These are phyloP conservation scores for Kondoa malvinella DNA, from an alignment of 768 basidiomycete species.

Conservation along the genomic window DNA sequence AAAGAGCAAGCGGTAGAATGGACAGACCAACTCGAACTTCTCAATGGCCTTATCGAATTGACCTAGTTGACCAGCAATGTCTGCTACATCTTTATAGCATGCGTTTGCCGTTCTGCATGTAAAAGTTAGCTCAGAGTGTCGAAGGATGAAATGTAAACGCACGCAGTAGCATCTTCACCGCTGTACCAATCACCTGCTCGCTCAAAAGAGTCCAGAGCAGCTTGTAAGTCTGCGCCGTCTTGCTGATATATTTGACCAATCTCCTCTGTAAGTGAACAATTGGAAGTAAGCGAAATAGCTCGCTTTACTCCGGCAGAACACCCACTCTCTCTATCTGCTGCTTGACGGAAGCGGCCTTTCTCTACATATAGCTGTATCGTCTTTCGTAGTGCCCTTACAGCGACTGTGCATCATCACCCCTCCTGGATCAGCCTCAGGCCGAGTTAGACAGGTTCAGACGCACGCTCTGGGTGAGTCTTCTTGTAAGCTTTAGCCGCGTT, in stretches of 20 bases:
- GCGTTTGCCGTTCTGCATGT: conserved; percentile 48
- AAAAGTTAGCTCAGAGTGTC: neutral
- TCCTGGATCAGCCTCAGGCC: neutral
- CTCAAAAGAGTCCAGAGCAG: conserved; percentile 48
- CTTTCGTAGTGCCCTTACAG: conserved; percentile 66
- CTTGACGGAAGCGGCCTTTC: conserved; percentile 82
- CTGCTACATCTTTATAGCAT: conserved; percentile 91
- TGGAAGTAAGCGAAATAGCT: neutral
- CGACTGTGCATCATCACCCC: conserved; percentile 42
- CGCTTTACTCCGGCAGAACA: conserved; percentile 21
- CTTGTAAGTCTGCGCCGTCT: conserved; percentile 46
- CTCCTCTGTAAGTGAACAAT: conserved; percentile 39
- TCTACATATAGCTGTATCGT: conserved; percentile 69
- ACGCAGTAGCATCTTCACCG: conserved; percentile 95
- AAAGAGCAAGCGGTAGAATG: too few species aligned
- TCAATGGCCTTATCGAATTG: conserved; percentile 70
- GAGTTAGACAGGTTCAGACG: conserved; percentile 26
- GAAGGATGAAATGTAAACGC: conserved; percentile 31
- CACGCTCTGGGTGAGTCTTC: conserved; percentile 67
- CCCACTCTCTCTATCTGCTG: conserved; percentile 77
- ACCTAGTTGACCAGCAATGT: conserved; percentile 75
- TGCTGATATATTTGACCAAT: conserved; percentile 82
- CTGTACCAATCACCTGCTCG: conserved; percentile 91
- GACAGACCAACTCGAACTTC: conserved; percentile 40
- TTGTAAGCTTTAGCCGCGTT: conserved; percentile 95